These are phyloP conservation scores for Tetragonia tetragonoides DNA, from an alignment of 148 eudicot species.

Conservation along the genomic window DNA sequence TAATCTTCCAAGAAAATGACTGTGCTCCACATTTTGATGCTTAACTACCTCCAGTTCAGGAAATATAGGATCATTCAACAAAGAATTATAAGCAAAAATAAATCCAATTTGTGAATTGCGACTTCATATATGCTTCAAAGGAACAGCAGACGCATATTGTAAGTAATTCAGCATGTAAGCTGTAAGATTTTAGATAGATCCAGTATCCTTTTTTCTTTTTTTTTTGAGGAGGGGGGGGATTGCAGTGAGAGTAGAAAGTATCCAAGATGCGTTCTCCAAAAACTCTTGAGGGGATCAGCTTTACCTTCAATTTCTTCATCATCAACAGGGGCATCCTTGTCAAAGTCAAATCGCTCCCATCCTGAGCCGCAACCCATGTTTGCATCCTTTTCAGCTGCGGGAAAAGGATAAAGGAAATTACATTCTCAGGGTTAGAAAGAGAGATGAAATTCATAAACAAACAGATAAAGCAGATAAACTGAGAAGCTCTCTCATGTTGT, in stretches of 20 bases:
- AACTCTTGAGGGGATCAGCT: not conserved
- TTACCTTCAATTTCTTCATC: slow-evolving; percentile 90
- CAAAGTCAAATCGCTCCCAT: slow-evolving; percentile 93
- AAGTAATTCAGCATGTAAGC: not conserved
- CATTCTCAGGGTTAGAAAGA: not conserved
- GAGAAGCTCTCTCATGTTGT: not conserved
- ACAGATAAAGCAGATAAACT: not conserved
- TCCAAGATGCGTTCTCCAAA: not conserved
- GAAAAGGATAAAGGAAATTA: not conserved
- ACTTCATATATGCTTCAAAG: not conserved
- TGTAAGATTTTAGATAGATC: not conserved
- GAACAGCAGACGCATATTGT: not conserved
- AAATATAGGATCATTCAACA: not conserved
- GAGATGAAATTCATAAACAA: not conserved
- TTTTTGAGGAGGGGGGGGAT: not conserved
- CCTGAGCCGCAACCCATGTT: slow-evolving; percentile 65
- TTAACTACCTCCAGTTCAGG: not conserved
- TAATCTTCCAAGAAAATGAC: not conserved
- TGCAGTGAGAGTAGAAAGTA: not conserved
- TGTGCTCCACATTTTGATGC: not conserved
- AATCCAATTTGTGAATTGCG: not conserved
- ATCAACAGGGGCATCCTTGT: slow-evolving; percentile 92
- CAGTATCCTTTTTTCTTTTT: not conserved
- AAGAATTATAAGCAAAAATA: not conserved
- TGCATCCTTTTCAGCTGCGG: slow-evolving; percentile 76